phyloP scores from a whole-genome alignment of 192 early-diverging fungal species.

The Linnemannia hyalina region DNA sequence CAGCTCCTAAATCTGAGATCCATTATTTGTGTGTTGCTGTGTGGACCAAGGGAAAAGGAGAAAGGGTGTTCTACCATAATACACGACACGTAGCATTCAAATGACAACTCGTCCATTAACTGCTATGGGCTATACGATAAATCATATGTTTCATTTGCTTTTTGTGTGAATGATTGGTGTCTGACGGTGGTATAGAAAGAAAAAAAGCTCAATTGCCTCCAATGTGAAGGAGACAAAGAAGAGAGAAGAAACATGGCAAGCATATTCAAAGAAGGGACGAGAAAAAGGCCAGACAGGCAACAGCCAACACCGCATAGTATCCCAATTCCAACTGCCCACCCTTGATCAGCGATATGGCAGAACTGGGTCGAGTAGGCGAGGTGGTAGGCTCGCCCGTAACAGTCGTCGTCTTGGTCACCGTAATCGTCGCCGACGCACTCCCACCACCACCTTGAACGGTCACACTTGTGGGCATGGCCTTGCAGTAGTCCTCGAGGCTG shows the following conservation, averaged over 20 bases:
- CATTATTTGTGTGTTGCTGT: not conserved
- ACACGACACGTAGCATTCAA: too few species aligned
- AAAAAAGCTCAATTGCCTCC: not conserved
- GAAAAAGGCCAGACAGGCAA: not conserved
- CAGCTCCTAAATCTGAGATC: not conserved
- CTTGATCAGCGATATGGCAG: slow-evolving; percentile 7
- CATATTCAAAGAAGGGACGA: not conserved
- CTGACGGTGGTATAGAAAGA: not conserved
- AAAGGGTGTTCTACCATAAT: too few species aligned
- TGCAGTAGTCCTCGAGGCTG: slow-evolving; percentile 35
- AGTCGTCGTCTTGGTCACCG: slow-evolving; percentile 8
- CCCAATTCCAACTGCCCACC: not conserved
- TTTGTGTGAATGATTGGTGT: not conserved
- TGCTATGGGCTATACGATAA: too few species aligned
- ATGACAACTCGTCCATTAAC: too few species aligned
- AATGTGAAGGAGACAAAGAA: too few species aligned
- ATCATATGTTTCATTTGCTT: too few species aligned
- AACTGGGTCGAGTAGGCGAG: slow-evolving; percentile 10
- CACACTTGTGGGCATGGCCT: not conserved
- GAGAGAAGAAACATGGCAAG: not conserved
- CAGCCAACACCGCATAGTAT: not conserved
- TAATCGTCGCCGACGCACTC: not conserved
- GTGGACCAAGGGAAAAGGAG: not conserved
- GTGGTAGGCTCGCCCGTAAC: not conserved
- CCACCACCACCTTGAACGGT: not conserved